These are phyloP conservation scores for Spencermartinsiella europaea DNA, from an alignment of 805 yeast species.

Conservation along the genomic window DNA sequence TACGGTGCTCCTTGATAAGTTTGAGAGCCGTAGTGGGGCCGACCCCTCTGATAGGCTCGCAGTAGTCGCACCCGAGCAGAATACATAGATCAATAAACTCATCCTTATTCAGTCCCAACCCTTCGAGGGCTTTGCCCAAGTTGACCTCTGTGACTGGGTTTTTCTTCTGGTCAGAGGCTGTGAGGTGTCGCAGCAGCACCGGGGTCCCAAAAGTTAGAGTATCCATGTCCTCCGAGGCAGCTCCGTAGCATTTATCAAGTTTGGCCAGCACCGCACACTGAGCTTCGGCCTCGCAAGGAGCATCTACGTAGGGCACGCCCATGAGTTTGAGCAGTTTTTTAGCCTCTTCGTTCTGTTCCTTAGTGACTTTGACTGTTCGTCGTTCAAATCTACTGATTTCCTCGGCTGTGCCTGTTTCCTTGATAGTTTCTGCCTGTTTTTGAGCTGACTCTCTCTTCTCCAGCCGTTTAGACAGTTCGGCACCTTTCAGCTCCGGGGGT, in stretches of 20 bases:
- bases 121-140: conserved; percentile 62
- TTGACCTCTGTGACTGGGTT: conserved; percentile 84
- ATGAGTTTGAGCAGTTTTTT: conserved; percentile 70
- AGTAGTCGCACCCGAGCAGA: conserved; percentile 92
- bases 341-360: conserved; percentile 92
- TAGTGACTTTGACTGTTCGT: conserved; percentile 82
- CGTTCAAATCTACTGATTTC: conserved; percentile 74
- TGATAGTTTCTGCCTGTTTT: conserved; percentile 60
- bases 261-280: conserved; percentile 93
- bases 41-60: conserved; percentile 90
- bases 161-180: conserved; percentile 91
- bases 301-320: conserved; percentile 93
- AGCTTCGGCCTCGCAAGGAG: conserved; percentile 99
- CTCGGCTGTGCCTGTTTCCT: conserved; percentile 75
- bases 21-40: conserved; percentile 95
- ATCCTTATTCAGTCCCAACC: conserved; percentile 57
- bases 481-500: conserved; percentile 91
- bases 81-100: conserved; percentile 91
- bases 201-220: conserved; percentile 91
- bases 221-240: conserved; percentile 99
- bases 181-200: conserved; percentile 75
- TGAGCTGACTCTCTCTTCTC: conserved; percentile 79
- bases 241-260: conserved; percentile 89
- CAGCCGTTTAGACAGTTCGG: conserved; percentile 83
- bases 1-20: conserved; percentile 77